Evolutionary conservation across 805 yeast genomes (phyloP), one percentile per base, ranked within the genome.

Genomic region (Debaryomyces prosopidis): DNA sequence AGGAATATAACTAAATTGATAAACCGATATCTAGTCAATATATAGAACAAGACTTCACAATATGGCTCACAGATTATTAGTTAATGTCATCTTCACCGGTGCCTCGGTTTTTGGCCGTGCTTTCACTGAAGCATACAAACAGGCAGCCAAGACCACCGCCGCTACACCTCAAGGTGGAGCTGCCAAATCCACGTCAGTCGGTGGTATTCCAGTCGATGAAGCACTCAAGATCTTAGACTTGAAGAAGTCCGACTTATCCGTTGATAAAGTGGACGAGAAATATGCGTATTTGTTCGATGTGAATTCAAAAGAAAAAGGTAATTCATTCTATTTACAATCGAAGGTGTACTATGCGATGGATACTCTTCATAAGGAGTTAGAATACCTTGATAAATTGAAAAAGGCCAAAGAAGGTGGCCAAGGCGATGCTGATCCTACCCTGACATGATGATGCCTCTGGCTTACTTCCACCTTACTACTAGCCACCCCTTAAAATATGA

Each of bases 101-200:
- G 95, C 97, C 4, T 85, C 89, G 55, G 98, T 92, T 26, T 90
- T 94, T 62, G 97, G 98, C 46, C 81, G 88, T 56, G 99, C 99
- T 0, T 94, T 94, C 65, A 78, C 89, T n/a, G 96, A 90, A 65
- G 98, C 99, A 0, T 94, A 92, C 76, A 87, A 85, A 59, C 98
- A 94, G 70, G 96, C 96, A 1, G 97, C 98, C 14, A 88, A 92
- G 42, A 91, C 91, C 44, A 83, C 96, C n/a, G 89, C 92, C 2
- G 79, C 88, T 23, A 81, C 81, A 54, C 74, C 86, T 16, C 73
- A 61, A 65, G 57, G 59, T 35, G 62, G 57, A 7, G 67, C 70
- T 31, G 57, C 63, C 37, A 70, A 69, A 55, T 76, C 79, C 43
- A 71, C 79, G 26, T 82, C 89, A 49, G 77, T 76, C 30, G 85